phyloP scores from a whole-genome alignment of 495 filamentous ascomycete genomes.

The Penicillium subrubescens region DNA sequence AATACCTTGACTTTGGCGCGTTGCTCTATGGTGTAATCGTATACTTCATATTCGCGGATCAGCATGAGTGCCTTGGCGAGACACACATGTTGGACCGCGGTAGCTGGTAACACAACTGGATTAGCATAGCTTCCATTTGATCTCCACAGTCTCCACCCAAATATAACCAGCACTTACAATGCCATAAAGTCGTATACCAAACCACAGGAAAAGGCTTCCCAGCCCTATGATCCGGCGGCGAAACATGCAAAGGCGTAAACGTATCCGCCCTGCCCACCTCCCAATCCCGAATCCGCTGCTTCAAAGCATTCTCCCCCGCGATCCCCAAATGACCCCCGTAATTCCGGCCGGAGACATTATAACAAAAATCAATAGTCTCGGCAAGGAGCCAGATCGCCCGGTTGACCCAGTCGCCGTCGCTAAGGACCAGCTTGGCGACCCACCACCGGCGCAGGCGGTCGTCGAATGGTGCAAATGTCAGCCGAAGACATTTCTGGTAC shows the following conservation, averaged over 20 bases:
- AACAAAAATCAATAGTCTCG: constrained; percentile 44
- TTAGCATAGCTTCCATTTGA: too few relatives aligned
- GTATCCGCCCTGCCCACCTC: constrained; percentile 33
- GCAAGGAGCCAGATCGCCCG: constrained; percentile 44
- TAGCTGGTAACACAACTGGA: constrained; percentile 26
- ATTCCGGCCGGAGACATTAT: constrained; percentile 27
- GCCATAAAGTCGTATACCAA: constrained; percentile 41
- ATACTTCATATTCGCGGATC: constrained; percentile 26
- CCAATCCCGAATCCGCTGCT: constrained; percentile 35
- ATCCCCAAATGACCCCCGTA: constrained; percentile 22
- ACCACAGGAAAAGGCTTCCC: constrained; percentile 44
- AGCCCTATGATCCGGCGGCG: constrained; percentile 27
- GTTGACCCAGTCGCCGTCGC: constrained; percentile 45
- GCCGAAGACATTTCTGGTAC: constrained; percentile 40
- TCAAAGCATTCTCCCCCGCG: constrained; percentile 27
- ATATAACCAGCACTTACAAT: constrained; percentile 29
- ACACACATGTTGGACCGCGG: constrained; percentile 42
- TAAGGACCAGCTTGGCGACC: constrained; percentile 29
- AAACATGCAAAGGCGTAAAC: constrained; percentile 41
- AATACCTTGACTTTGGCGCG: constrained; percentile 28
- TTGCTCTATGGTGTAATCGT: constrained; percentile 18
- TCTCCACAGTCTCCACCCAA: neutral
- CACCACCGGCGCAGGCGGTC: constrained; percentile 38
- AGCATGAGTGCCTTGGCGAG: constrained; percentile 42
- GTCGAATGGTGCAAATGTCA: constrained; percentile 40